These are phyloP conservation scores for Tremella mesenterica DNA, from an alignment of 768 basidiomycete genomes.

Conservation along the genomic window DNA sequence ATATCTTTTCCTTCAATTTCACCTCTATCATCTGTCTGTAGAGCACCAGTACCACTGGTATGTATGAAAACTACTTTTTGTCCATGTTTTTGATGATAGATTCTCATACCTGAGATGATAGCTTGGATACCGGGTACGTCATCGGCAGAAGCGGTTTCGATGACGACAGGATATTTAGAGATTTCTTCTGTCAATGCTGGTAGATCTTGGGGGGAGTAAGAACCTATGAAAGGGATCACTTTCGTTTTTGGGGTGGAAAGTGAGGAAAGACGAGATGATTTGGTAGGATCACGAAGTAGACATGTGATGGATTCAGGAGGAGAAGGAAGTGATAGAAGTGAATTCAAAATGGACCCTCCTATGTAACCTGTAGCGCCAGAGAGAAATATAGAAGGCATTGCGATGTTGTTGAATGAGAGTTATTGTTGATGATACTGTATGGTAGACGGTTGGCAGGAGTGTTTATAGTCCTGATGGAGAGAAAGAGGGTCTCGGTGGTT, in stretches of 20 bases:
- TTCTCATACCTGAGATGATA: constrained; percentile 18
- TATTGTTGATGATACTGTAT: too few relatives aligned
- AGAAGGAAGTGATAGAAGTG: constrained; percentile 8
- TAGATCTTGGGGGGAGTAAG: constrained; percentile 12
- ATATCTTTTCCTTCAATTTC: constrained; percentile 1
- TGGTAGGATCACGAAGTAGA: constrained; percentile 9
- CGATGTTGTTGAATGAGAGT: too few relatives aligned
- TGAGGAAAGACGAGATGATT: constrained; percentile 7
- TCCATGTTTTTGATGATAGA: constrained; percentile 12
- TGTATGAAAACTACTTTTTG: constrained; percentile 22
- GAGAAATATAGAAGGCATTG: constrained; percentile 9
- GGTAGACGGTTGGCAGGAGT: too few relatives aligned
- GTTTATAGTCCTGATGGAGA: too few relatives aligned
- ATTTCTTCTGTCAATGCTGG: constrained; percentile 14
- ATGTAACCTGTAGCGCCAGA: constrained; percentile 23
- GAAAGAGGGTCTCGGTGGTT: too few relatives aligned
- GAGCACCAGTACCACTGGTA: constrained; percentile 19
- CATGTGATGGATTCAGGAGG: constrained; percentile 8
- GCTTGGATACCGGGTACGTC: constrained; percentile 16
- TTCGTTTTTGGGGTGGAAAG: constrained; percentile 10
- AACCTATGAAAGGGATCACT: constrained; percentile 6
- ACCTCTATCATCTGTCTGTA: constrained; percentile 12
- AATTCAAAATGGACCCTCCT: constrained; percentile 12
- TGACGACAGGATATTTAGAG: constrained; percentile 11
- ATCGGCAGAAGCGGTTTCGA: constrained; percentile 22